A percentile compares a stretch with the other conserved stretches of the same genome.
Evolutionary conservation across 2,329 filamentous ascomycete genomes (phyloP).

Genomic region (Penicillium verrucosum): DNA sequence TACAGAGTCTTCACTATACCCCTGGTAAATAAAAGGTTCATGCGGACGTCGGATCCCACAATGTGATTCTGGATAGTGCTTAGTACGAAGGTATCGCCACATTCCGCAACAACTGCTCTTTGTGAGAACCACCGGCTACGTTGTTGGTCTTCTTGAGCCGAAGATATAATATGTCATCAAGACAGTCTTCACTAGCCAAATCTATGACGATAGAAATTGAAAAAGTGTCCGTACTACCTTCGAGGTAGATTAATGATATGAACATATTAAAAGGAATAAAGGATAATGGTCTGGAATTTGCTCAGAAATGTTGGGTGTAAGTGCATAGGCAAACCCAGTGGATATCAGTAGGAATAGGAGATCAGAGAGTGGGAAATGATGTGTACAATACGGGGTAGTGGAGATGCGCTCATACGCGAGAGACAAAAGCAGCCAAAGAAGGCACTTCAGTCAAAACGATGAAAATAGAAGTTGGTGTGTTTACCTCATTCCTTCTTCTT

Average conservation of each 20-base stretch:
- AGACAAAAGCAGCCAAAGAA: neutral
- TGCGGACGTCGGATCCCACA: neutral
- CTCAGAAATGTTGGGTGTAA: neutral
- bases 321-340: neutral
- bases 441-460: neutral
- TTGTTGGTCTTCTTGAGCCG: neutral
- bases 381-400: conserved; percentile 14
- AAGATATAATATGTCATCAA: neutral
- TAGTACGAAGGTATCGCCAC: neutral
- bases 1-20: neutral
- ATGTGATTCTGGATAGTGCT: neutral
- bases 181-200: neutral
- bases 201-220: neutral
- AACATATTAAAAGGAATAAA: too few species aligned
- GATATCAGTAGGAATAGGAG: conserved; percentile 6
- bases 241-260: neutral
- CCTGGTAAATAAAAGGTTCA: neutral
- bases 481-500: conserved; percentile 21
- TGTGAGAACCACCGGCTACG: neutral
- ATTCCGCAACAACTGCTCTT: neutral
- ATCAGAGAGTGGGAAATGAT: conserved; percentile 1
- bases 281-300: neutral
- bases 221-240: neutral
- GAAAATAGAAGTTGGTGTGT: neutral
- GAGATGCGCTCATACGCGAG: neutral